Conservation (phyloP, 2,329 filamentous ascomycete genomes). For the Fusarium odoratissimum region DNA sequence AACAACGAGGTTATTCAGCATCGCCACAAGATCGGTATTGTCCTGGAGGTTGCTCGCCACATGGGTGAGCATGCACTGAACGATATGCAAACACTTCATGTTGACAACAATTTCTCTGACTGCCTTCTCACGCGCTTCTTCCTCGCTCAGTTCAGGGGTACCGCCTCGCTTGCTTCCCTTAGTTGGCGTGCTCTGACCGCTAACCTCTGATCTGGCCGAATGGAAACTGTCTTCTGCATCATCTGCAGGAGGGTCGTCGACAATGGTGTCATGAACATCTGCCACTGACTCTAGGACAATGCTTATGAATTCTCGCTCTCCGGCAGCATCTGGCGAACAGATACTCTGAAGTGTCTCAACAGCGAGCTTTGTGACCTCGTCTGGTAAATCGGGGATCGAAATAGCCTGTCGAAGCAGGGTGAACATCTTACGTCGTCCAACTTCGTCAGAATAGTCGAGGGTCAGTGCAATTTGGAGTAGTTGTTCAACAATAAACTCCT, state of each 20-base stretch:
- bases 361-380: conserved; percentile 90
- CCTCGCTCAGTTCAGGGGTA: conserved; percentile 64
- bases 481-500: conserved; percentile 96
- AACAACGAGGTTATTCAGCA: conserved; percentile 96
- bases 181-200: conserved; percentile 69
- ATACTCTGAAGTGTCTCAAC: conserved; percentile 85
- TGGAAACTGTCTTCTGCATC: conserved; percentile 83
- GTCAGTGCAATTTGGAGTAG: conserved; percentile 91
- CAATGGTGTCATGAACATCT: conserved; percentile 95
- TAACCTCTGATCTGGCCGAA: conserved; percentile 88
- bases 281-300: conserved; percentile 93
- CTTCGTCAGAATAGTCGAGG: conserved; percentile 97
- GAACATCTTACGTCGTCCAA: conserved; percentile 96
- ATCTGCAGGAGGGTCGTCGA: conserved; percentile 71
- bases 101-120: conserved; percentile 95
- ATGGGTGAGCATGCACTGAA: conserved; percentile 96
- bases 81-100: conserved; percentile 97
- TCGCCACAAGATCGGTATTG: conserved; percentile 92
- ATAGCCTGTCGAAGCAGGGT: conserved; percentile 86
- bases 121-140: conserved; percentile 78
- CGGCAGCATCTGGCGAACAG: conserved; percentile 78
- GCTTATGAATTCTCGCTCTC: conserved; percentile 85
- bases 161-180: conserved; percentile 57
- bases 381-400: conserved; percentile 86
- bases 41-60: conserved; percentile 88